Percentiles rank a stretch among this genome's conserved stretches.
These are phyloP conservation scores for Scheffersomyces spartinae DNA, from an alignment of 805 yeast genomes.

Conservation along the genomic window DNA sequence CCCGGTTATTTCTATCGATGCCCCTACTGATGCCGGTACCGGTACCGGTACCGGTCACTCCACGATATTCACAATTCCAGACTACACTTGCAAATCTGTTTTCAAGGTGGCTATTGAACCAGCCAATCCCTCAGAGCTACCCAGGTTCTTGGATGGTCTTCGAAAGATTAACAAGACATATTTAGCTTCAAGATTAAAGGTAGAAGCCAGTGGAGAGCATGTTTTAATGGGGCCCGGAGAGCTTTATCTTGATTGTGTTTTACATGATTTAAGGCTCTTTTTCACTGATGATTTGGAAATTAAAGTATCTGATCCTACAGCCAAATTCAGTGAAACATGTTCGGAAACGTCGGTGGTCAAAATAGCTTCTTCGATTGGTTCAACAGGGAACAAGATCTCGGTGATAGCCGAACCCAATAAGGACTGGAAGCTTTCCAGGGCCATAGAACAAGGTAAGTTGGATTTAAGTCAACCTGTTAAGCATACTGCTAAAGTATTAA, in stretches of 20 bases:
- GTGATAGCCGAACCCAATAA: conserved; percentile 69
- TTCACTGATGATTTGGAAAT: conserved; percentile 55
- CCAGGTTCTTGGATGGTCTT: conserved; percentile 60
- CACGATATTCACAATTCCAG: conserved; percentile 24
- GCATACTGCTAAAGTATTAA: conserved; percentile 41
- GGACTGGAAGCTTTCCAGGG: conserved; percentile 34
- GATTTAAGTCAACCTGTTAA: conserved; percentile 23
- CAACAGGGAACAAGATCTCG: conserved; percentile 46
- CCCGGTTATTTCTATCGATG: too few relatives aligned
- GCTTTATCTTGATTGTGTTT: conserved; percentile 68
- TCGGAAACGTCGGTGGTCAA: conserved; percentile 53
- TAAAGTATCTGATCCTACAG: conserved; percentile 76
- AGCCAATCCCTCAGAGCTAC: conserved; percentile 63
- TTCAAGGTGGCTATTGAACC: conserved; percentile 83
- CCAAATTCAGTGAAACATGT: conserved; percentile 71
- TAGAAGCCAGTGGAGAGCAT: conserved; percentile 86
- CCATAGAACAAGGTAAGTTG: conserved; percentile 41
- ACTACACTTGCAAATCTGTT: conserved; percentile 42
- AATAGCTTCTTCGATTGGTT: conserved; percentile 47
- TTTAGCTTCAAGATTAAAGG: conserved; percentile 53
- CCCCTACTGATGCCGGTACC: too few relatives aligned
- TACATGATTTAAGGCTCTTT: conserved; percentile 61
- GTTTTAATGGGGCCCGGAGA: conserved; percentile 79
- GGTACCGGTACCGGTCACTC: conserved; percentile 7
- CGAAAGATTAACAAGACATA: conserved; percentile 51